Percentiles rank a stretch among this genome's conserved stretches.
phyloP scores from a whole-genome alignment of 345 rosid species.

The Iberis pinnata region DNA sequence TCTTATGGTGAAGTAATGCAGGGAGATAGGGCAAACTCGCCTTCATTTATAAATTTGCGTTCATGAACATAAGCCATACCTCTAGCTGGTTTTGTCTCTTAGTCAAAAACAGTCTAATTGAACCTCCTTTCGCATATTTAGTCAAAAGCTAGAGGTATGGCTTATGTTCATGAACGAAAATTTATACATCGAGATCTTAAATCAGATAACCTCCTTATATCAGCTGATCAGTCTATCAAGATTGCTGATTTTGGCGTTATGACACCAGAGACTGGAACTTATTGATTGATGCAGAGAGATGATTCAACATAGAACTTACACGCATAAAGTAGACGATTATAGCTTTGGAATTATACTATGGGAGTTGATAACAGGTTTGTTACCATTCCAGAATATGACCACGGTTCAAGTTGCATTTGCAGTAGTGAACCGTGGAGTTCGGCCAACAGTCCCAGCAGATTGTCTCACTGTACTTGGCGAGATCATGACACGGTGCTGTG shows the following conservation, averaged over 20 bases:
- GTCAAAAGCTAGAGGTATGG: constrained; percentile 52
- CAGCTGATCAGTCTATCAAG: constrained; percentile 39
- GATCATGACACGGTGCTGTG: constrained; percentile 42
- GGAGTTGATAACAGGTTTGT: constrained; percentile 38
- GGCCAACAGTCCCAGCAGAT: constrained; percentile 32
- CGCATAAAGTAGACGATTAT: constrained; percentile 44
- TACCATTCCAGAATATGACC: constrained; percentile 39
- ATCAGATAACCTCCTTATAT: constrained; percentile 42
- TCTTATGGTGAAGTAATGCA: no score
- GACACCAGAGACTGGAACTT: constrained; percentile 52
- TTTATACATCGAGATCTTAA: constrained; percentile 45
- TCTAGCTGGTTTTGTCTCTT: constrained; percentile 47
- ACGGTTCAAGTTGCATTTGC: constrained; percentile 34
- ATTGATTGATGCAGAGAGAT: constrained; percentile 38
- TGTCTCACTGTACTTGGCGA: constrained; percentile 35
- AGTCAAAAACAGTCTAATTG: no score
- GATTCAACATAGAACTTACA: constrained; percentile 48
- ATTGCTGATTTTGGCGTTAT: constrained; percentile 48
- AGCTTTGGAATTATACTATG: constrained; percentile 49
- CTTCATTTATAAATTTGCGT: no score
- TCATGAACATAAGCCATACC: no score
- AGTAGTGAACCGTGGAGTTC: constrained; percentile 32
- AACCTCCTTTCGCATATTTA: no score
- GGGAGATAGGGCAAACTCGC: no score
- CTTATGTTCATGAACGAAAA: constrained; percentile 38